Conservation (phyloP, 169 alveolate species). For the Amoebophrya sp. region DNA sequence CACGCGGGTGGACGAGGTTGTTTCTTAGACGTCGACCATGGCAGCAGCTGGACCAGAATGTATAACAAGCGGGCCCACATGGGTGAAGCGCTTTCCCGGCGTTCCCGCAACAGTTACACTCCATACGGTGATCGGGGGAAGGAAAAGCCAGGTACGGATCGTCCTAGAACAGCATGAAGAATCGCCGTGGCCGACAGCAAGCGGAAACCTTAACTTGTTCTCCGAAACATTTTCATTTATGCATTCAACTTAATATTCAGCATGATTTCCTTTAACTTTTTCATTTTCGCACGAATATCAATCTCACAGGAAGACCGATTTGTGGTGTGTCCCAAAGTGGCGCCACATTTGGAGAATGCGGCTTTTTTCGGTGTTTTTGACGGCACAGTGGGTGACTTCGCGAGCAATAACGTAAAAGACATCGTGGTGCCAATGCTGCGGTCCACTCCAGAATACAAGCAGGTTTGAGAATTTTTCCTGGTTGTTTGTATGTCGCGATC, state of each 20-base stretch:
- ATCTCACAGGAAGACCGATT: conserved; percentile 59
- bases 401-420: conserved; percentile 58
- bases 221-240: too few relatives aligned
- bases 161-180: not conserved
- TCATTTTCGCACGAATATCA: too few relatives aligned
- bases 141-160: conserved; percentile 53
- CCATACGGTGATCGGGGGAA: not conserved
- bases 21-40: too few relatives aligned
- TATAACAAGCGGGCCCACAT: not conserved
- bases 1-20: too few relatives aligned
- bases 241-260: not conserved
- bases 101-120: not conserved
- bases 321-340: conserved; percentile 54
- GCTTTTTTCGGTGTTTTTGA: conserved; percentile 66
- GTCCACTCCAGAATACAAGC: conserved; percentile 54
- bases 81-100: not conserved
- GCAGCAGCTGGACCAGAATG: too few relatives aligned
- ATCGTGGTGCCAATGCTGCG: conserved; percentile 55
- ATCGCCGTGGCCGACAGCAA: too few relatives aligned
- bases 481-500: too few relatives aligned
- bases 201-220: too few relatives aligned
- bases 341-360: conserved; percentile 46
- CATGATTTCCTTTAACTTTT: not conserved
- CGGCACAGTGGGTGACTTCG: conserved; percentile 72
- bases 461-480: too few relatives aligned